Evolutionary conservation across 306 rosid species (phyloP).

Genomic region (Herpetospermum pedunculosum): DNA sequence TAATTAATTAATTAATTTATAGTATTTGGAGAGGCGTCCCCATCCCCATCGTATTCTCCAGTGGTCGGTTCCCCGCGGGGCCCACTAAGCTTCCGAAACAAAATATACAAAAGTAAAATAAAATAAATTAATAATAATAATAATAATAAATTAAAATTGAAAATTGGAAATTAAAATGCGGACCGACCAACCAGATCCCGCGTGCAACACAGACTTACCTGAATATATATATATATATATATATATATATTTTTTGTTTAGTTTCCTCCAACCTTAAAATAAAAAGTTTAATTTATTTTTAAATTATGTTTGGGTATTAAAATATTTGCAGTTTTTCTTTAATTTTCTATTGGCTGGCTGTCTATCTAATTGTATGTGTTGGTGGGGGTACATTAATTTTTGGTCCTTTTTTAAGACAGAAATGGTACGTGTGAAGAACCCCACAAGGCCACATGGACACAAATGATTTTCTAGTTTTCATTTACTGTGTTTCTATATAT

Average conservation of each 20-base stretch:
- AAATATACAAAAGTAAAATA: neutral
- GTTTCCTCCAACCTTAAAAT: slow-evolving; percentile 19
- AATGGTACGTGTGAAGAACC: slow-evolving; percentile 9
- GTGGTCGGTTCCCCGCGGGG: slow-evolving; percentile 53
- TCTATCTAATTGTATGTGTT: neutral
- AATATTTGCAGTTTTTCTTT: slow-evolving; percentile 15
- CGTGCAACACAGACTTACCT: slow-evolving; percentile 26
- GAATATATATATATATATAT: neutral
- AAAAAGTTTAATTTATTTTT: neutral
- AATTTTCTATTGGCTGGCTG: neutral
- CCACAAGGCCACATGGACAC: neutral
- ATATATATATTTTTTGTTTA: slow-evolving; percentile 7
- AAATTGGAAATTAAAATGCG: slow-evolving; percentile 13
- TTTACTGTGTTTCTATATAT: neutral
- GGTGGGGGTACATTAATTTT: slow-evolving; percentile 5
- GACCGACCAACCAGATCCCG: slow-evolving; percentile 63
- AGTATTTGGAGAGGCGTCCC: slow-evolving; percentile 69
- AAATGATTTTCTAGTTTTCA: neutral
- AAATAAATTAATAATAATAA: too few relatives aligned
- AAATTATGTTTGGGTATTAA: slow-evolving; percentile 11
- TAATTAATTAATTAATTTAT: neutral
- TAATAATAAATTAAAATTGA: neutral
- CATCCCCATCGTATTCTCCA: slow-evolving; percentile 42
- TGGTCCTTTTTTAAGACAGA: neutral
- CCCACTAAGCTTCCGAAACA: slow-evolving; percentile 4